A percentile compares a stretch with the other conserved stretches of the same genome.
These are phyloP conservation scores for Ophiostoma ulmi DNA, from an alignment of 2,329 filamentous ascomycete genomes.

Conservation along the genomic window DNA sequence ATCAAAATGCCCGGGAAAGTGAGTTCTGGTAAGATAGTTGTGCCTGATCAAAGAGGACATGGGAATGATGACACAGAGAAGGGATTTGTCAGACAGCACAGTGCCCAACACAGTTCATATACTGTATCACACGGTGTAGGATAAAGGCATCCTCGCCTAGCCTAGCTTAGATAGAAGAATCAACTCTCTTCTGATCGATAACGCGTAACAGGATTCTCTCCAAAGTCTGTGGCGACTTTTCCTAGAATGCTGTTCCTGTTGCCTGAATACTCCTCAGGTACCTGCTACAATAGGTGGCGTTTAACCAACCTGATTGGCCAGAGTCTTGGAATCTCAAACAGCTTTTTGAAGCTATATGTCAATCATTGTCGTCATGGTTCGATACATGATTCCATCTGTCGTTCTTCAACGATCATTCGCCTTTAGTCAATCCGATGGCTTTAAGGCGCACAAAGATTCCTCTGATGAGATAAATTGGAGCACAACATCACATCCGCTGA, in stretches of 20 bases:
- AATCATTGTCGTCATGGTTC: background rate
- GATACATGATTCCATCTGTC: background rate
- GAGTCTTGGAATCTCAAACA: no score
- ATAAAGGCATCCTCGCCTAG: no score
- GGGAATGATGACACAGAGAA: no score
- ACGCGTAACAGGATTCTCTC: background rate
- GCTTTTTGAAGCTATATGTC: background rate
- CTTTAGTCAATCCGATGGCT: no score
- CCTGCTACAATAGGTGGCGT: background rate
- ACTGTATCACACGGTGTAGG: no score
- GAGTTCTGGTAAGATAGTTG: background rate
- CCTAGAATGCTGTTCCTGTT: background rate
- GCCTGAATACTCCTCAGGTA: background rate
- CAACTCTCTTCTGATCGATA: no score
- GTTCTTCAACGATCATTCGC: background rate
- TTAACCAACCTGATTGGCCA: background rate
- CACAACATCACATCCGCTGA: no score
- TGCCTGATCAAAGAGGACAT: background rate
- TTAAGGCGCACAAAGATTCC: no score
- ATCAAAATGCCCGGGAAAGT: background rate
- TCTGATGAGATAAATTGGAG: no score
- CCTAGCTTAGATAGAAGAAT: no score
- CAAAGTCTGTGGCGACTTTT: background rate
- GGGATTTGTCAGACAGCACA: no score
- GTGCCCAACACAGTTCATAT: no score